phyloP scores from a whole-genome alignment of 257 asterid genomes.

The Solanum pennellii region DNA sequence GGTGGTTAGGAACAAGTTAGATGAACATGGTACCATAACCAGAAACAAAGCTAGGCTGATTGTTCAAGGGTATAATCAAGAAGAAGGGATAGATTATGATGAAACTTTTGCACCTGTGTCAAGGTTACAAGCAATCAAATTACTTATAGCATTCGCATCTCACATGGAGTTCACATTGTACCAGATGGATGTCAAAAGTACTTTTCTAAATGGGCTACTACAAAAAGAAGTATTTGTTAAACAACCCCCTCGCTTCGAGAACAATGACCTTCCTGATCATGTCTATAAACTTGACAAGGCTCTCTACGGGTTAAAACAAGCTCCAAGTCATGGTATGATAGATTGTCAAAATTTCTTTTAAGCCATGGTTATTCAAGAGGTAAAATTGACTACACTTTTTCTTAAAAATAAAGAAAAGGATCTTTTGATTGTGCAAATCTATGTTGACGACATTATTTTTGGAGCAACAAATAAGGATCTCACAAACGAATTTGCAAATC shows the following conservation, averaged over 20 bases:
- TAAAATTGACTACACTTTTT: background rate
- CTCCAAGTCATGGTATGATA: background rate
- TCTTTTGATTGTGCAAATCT: background rate
- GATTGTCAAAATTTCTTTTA: background rate
- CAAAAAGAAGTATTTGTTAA: no score
- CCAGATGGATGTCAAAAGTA: background rate
- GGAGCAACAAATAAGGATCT: background rate
- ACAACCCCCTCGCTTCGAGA: background rate
- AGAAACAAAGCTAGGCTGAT: background rate
- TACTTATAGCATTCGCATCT: background rate
- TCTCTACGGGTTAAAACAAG: background rate
- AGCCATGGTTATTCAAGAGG: background rate
- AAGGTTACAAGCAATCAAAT: background rate
- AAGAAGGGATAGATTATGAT: background rate
- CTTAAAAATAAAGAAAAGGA: background rate
- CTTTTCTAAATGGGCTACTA: background rate
- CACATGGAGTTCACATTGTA: background rate
- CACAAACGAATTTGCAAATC: background rate
- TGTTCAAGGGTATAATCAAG: background rate
- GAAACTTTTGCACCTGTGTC: background rate
- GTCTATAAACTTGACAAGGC: background rate
- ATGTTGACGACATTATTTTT: background rate
- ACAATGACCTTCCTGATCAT: background rate
- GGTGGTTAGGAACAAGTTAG: background rate
- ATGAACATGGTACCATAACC: background rate